Base-by-base conservation (phyloP, 2,329 filamentous ascomycete genomes). In the Fusarium sp. region DNA sequence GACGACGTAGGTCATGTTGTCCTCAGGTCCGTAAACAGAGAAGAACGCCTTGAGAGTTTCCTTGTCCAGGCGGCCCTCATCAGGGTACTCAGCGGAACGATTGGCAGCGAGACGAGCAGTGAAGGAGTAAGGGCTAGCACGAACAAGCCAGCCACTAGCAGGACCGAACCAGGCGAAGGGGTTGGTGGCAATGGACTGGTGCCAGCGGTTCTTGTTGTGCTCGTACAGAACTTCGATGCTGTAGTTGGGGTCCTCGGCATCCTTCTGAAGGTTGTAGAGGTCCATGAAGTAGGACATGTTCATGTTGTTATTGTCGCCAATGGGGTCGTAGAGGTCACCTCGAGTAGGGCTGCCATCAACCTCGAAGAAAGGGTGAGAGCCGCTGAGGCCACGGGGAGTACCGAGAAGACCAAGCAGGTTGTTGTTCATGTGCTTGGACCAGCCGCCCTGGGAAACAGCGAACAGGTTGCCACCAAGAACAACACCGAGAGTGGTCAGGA, bases 301-400 rank as follows among this genome's bases (percentile, higher is more conserved):
- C 77, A 89, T 80, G 20, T 81, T 82, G 56, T 82, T 83, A 55
- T 82, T 82, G 66, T 89, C 83, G 7, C 84, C 83, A 3, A 81
- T 84, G 5, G 70, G 53, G 14, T 80, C 71, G 73, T 88, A 88
- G 0, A 89, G 76, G 61, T 88, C 86, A 38, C 83, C 81, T 5
- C 86, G 82, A 0, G 85, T 87, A 46, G 82, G 81, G 45, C 85
- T 88, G 1, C 80, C 83, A 75, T 89, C 87, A 1, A 83, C 78
- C 78, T 89, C 87, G 71, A 87, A 85, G 59, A 84, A 83, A 74
- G 88, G 87, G 75, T 89, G 87, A 5, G 83, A 83, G n/a, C 84
- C 83, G 16, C 77, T 77, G 4, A 88, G 79, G 8, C 85, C 85
- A 44, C 82, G 81, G 0, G 84, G 84, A 18, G 79, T 79, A 22